Evolutionary conservation across 148 eudicot genomes (phyloP).

Genomic region (Vaccinium corymbosum): DNA sequence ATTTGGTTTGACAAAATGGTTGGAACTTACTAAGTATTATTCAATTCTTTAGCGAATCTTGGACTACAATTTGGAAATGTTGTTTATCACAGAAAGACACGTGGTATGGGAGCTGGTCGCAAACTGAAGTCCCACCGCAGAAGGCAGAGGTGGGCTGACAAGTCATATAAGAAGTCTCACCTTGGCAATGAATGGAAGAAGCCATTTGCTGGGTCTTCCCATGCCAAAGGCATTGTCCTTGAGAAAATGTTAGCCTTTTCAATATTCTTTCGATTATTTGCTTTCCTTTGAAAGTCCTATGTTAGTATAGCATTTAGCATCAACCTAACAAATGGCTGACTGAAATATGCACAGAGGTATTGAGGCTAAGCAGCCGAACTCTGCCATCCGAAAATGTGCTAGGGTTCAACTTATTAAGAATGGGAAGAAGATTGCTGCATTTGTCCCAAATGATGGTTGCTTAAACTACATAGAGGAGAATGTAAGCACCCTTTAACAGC

Average conservation of each 20-base stretch:
- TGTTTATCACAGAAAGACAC: conserved; percentile 49
- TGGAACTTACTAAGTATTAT: background rate
- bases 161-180: conserved; percentile 79
- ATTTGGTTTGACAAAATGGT: background rate
- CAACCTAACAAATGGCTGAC: conserved; percentile 7
- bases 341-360: conserved; percentile 30
- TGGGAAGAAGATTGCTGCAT: conserved; percentile 51
- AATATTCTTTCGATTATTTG: background rate
- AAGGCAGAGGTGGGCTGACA: conserved; percentile 84
- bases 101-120: conserved; percentile 88
- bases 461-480: conserved; percentile 51
- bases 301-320: background rate
- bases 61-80: background rate
- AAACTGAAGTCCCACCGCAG: conserved; percentile 84
- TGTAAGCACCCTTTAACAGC: conserved; percentile 24
- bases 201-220: conserved; percentile 81
- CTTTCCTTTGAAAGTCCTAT: background rate
- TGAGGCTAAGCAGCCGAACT: conserved; percentile 53
- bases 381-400: conserved; percentile 48
- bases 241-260: conserved; percentile 54
- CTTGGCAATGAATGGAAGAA: conserved; percentile 93
- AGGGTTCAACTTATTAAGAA: conserved; percentile 49
- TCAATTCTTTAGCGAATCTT: background rate
- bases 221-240: conserved; percentile 83
- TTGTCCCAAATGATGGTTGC: conserved; percentile 53